phyloP scores from a whole-genome alignment of 1,284 basidiomycete species.

The Microbotryomycetes sp. region DNA sequence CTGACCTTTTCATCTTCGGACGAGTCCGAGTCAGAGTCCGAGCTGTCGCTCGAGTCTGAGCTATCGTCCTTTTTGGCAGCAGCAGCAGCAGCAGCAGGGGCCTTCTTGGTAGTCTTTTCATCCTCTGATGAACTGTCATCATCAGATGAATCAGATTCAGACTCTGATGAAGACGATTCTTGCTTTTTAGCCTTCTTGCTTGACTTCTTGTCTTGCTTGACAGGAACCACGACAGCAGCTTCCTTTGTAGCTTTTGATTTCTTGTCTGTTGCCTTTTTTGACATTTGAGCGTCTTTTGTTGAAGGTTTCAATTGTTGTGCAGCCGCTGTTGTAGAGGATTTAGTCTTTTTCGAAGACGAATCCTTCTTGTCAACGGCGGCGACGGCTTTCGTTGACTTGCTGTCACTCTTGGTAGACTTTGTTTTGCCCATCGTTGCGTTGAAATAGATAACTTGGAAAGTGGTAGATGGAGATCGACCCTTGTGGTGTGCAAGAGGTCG shows the following conservation, averaged over 20 bases:
- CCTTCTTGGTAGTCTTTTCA: constrained; percentile 24
- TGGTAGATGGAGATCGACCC: too few species aligned
- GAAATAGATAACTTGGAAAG: not conserved
- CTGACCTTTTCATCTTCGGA: constrained; percentile 5
- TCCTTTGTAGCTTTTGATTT: constrained; percentile 29
- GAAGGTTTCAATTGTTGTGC: not conserved
- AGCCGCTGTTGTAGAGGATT: constrained; percentile 22
- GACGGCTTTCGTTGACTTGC: not conserved
- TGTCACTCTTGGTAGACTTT: constrained; percentile 21
- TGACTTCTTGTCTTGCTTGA: constrained; percentile 36
- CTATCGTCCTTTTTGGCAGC: constrained; percentile 32
- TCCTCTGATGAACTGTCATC: constrained; percentile 36
- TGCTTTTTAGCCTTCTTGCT: constrained; percentile 34
- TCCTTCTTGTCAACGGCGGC: constrained; percentile 3
- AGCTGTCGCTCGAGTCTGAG: not conserved
- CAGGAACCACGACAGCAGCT: constrained; percentile 34
- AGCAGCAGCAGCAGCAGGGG: constrained; percentile 19
- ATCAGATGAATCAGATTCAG: constrained; percentile 30
- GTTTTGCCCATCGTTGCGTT: constrained; percentile 27
- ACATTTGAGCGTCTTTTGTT: constrained; percentile 1
- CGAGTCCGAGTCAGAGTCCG: constrained; percentile 7
- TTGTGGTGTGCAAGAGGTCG: too few species aligned
- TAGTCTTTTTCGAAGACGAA: constrained; percentile 24
- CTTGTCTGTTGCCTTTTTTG: constrained; percentile 34
- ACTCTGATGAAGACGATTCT: constrained; percentile 11